Evolutionary conservation across 306 rosid species (phyloP), one percentile per base, ranked within the genome.

Genomic region (Cyclanthera cordifolia): DNA sequence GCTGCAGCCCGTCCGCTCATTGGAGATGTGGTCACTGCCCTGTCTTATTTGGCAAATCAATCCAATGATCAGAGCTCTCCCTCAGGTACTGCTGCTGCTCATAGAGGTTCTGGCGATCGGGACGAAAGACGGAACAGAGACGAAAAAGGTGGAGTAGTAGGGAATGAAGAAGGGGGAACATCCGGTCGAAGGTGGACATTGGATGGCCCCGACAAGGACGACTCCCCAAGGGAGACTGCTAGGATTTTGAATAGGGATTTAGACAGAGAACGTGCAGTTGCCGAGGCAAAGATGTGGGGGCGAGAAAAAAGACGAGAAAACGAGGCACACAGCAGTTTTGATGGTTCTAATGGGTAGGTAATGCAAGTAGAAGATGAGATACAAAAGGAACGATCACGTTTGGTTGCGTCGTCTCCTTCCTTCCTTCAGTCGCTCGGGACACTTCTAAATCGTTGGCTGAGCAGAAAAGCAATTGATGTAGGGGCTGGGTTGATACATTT

Each of bases 241-340:
- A 77, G 87, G 77, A 87, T 90, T 74, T 69, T 83, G 70, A 82
- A 82, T 83, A 76, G 86, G 77, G 91, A 87, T 74, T 78, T 88
- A 55, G 95, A 85, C 28, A 84, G 95, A 78, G 92, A 90, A 75
- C 88, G 96, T 20, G 92, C 95, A 6, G 96, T 90, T 32, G 96
- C 96, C 13, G 96, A 90, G 80, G 96, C 96, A 28, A 90, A 87
- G 83, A 81, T 84, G 92, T 90, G 96, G 96, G 96, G 95, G 92
- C 85, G 96, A 67, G 95, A 90, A 58, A 84, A 90, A 71, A 78
- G 96, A 72, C 75, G 91, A 49, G 88, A 84, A 78, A 80, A 77
- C 63, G 37, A 32, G 37, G 82, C 77, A 71, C 82, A 80, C 60
- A 88, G 86, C 46, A 90, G 84, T 80, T 87, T 88, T 75, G 95